A percentile compares a stretch with the other conserved stretches of the same genome.
These are phyloP conservation scores for Hypoxylon lenormandii DNA, from an alignment of 495 filamentous ascomycete genomes.

Conservation along the genomic window DNA sequence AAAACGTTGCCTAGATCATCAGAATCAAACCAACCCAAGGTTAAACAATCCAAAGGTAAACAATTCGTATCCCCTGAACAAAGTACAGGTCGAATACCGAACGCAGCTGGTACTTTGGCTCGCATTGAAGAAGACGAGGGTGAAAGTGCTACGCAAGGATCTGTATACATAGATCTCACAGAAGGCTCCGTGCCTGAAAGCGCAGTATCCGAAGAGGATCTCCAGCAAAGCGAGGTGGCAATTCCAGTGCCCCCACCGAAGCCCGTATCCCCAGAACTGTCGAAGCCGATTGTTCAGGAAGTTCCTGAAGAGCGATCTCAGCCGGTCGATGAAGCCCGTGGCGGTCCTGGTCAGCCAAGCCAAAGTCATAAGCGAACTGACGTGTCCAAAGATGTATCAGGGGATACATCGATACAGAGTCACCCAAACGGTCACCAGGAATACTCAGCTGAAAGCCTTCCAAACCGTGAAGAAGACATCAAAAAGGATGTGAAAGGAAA, in stretches of 20 bases:
- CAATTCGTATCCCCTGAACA: neutral
- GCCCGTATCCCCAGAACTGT: neutral
- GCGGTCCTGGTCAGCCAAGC: neutral
- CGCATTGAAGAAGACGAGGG: neutral
- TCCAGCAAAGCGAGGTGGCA: neutral
- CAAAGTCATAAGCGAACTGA: neutral
- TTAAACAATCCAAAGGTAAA: neutral
- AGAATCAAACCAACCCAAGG: constrained; percentile 2
- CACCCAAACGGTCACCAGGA: neutral
- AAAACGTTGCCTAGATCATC: neutral
- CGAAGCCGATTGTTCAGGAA: neutral
- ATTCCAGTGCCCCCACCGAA: neutral
- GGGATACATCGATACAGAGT: neutral
- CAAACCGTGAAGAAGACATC: neutral
- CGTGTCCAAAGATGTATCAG: neutral
- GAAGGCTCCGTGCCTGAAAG: neutral
- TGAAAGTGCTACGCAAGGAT: neutral
- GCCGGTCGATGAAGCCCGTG: neutral
- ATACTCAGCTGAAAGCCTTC: neutral
- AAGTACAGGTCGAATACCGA: neutral
- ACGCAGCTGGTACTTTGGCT: neutral
- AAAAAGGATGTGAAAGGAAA: constrained; percentile 1
- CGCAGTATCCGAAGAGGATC: neutral
- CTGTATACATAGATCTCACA: neutral
- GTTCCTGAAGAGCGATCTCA: neutral